Conservation (phyloP, 2,329 filamentous ascomycete genomes). For the Pseudopyricularia javanii region DNA sequence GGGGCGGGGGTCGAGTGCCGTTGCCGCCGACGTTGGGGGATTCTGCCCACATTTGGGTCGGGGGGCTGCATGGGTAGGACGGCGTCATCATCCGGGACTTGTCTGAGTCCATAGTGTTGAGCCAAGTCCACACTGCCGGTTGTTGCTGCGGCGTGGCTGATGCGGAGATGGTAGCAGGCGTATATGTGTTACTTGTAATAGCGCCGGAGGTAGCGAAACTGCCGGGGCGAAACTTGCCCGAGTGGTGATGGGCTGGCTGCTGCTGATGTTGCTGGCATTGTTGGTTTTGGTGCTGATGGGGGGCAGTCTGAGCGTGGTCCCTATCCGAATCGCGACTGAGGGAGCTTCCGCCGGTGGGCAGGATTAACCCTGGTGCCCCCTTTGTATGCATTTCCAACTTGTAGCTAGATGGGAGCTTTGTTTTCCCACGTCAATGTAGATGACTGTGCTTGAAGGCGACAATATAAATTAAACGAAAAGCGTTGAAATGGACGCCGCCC, state of each 20-base stretch:
- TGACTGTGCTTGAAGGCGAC: too few species aligned
- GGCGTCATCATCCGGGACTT: not conserved
- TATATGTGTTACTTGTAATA: not conserved
- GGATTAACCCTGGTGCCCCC: not conserved
- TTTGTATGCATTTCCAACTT: too few species aligned
- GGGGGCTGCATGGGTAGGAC: not conserved
- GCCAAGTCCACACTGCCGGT: not conserved
- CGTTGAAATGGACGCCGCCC: too few species aligned
- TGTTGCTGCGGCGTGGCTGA: not conserved
- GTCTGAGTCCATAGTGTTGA: not conserved
- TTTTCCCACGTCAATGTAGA: too few species aligned
- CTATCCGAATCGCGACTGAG: not conserved
- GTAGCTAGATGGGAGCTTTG: too few species aligned
- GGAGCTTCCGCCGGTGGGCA: not conserved
- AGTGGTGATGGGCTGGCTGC: not conserved
- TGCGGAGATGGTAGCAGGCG: not conserved
- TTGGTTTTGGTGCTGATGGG: not conserved
- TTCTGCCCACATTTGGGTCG: not conserved
- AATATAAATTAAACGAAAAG: too few species aligned
- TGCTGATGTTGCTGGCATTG: not conserved
- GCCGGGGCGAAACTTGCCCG: not conserved
- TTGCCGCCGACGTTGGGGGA: not conserved
- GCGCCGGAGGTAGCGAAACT: not conserved
- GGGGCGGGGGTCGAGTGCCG: not conserved
- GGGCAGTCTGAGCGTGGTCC: not conserved